Conservation (phyloP, 345 rosid genomes). For the Euphorbia tirucalli region DNA sequence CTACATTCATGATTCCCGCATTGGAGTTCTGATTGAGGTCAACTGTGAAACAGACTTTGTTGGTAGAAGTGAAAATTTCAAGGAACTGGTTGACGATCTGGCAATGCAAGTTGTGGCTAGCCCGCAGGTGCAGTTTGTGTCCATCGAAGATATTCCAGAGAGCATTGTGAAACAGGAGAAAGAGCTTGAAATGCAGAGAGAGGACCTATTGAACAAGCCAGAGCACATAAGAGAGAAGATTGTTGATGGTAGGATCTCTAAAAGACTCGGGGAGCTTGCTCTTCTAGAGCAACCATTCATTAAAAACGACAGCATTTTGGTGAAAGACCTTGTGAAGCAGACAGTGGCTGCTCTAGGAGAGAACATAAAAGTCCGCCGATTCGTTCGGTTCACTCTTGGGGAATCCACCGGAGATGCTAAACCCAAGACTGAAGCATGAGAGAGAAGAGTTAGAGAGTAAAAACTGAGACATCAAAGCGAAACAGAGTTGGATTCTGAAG, state of each 20-base stretch:
- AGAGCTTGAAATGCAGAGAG: conserved; percentile 87
- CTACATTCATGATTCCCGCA: conserved; percentile 86
- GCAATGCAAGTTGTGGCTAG: conserved; percentile 58
- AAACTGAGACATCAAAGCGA: conserved; percentile 3
- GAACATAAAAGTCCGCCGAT: conserved; percentile 77
- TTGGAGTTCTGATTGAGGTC: conserved; percentile 87
- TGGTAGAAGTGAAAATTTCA: conserved; percentile 61
- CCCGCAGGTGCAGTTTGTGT: conserved; percentile 77
- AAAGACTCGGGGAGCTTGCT: conserved; percentile 80
- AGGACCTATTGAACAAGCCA: conserved; percentile 81
- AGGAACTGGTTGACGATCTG: conserved; percentile 82
- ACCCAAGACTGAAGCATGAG: conserved; percentile 29
- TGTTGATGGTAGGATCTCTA: conserved; percentile 80
- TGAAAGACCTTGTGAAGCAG: conserved; percentile 81
- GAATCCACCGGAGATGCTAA: conserved; percentile 40
- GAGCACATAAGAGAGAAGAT: conserved; percentile 86
- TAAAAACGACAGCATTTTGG: conserved; percentile 63
- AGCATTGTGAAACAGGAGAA: conserved; percentile 56
- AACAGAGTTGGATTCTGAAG: not conserved
- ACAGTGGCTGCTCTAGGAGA: conserved; percentile 87
- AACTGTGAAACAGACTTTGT: conserved; percentile 96
- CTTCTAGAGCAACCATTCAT: conserved; percentile 78
- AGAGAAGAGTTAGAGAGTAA: not conserved
- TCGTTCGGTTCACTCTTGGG: conserved; percentile 70
- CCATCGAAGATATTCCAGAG: conserved; percentile 65